A percentile compares a stretch with the other conserved stretches of the same genome.
phyloP scores from a whole-genome alignment of 1,284 basidiomycete species.

The Rugiboletus extremiorientalis region DNA sequence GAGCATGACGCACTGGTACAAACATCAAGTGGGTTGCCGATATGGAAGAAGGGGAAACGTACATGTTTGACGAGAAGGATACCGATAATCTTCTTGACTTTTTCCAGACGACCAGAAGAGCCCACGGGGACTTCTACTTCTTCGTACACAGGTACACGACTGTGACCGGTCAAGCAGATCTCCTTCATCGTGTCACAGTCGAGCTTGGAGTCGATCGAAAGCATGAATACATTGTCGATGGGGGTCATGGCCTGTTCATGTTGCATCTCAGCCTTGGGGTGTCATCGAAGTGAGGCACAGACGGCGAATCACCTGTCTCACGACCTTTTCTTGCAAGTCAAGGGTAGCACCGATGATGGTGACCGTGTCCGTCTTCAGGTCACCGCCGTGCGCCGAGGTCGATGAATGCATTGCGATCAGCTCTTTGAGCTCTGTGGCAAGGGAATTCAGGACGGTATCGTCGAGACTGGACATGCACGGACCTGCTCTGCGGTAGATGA shows the following conservation, averaged over 20 bases:
- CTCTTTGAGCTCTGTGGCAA: constrained; percentile 58
- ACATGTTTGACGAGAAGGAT: constrained; percentile 51
- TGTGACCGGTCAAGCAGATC: constrained; percentile 55
- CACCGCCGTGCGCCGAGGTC: constrained; percentile 57
- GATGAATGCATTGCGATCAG: constrained; percentile 70
- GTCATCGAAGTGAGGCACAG: background rate
- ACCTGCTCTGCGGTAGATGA: constrained; percentile 53
- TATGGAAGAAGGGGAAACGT: constrained; percentile 2
- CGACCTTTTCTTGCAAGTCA: constrained; percentile 67
- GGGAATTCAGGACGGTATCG: background rate
- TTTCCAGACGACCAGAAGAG: constrained; percentile 26
- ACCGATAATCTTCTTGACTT: constrained; percentile 51
- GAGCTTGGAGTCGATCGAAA: constrained; percentile 51
- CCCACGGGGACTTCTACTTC: constrained; percentile 38
- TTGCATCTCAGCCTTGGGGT: background rate
- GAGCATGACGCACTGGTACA: constrained; percentile 70
- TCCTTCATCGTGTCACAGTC: constrained; percentile 52
- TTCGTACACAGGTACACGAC: constrained; percentile 46
- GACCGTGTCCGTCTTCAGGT: constrained; percentile 71
- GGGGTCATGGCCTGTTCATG: constrained; percentile 31
- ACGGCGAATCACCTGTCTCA: constrained; percentile 44
- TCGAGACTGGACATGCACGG: background rate
- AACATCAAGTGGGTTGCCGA: background rate
- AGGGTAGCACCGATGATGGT: constrained; percentile 76
- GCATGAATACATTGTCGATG: constrained; percentile 46